Evolutionary conservation across 2,329 filamentous ascomycete species (phyloP), one percentile per base, ranked within the genome.

Genomic region (Fusarium ramigenum): DNA sequence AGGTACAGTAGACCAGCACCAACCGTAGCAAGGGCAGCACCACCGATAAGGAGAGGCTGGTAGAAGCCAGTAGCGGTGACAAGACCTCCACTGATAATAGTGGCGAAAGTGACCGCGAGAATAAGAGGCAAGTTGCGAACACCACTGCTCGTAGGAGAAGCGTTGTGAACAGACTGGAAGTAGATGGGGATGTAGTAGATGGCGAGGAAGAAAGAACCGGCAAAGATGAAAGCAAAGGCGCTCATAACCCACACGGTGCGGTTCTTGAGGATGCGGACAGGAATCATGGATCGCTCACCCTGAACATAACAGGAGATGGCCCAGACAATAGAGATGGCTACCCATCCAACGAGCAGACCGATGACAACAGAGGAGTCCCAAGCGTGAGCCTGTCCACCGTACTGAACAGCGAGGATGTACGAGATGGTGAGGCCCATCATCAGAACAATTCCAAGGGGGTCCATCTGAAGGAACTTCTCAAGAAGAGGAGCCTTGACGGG

Each of bases 101-200:
- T 85, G 14, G 80, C 77, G 39, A 87, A 70, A 39, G 84, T 84
- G 36, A 87, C 80, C 8, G 83, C 79, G n/a, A 85, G 80, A 64
- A 86, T 84, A 42, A 84, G 79, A 7, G 86, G 84, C 28, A 88
- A 75, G 73, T 84, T 85, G n/a, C 81, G 81, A 39, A 87, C 82
- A 32, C 84, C 85, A 28, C 79, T 82, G 10, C 78, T 75, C 14
- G 82, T 84, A 11, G 85, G 83, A 15, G 75, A 80, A 12, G 80
- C 80, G 18, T 82, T 82, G 63, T 82, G 81, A 62, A 88, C 78
- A 67, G 80, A 81, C 76, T 83, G 82, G 78, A 83, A 83, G 77
- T 85, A 87, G 73, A 87, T 83, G 19, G 86, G 85, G 12, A 87
- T 80, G 75, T 84, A 85, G 79, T 85, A 86, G 23, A 86, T 80